Base-by-base conservation (phyloP, 495 filamentous ascomycete genomes). In the Pyrenula massariospora region DNA sequence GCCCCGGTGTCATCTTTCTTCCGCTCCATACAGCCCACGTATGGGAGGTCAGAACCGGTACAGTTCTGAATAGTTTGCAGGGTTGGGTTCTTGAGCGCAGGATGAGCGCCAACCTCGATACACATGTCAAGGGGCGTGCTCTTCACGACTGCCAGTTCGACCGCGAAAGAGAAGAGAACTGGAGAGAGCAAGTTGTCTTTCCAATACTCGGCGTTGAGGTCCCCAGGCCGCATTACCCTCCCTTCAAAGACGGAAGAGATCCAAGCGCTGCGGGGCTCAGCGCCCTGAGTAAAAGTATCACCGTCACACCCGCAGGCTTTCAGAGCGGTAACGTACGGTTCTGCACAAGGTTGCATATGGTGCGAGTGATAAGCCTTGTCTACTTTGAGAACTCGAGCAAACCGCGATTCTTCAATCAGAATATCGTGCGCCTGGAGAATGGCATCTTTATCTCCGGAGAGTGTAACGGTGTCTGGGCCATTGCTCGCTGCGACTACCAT, bases 401-500 rank as follows among this genome's bases (percentile, higher is more conserved):
- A 83, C 22, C 73, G 55, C 22, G 72, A 62, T 25, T 73, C 72
- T 36, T 67, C 66, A 36, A 73, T 63, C 56, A 79, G 70, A 2
- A 69, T 66, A 19, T 63, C 60, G 55, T 76, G 66, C 12, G 82
- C 64, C 56, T 80, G 70, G 20, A 72, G 65, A 24, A 83, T 66
- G 12, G 74, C 77, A 11, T 65, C 66, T 52, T 65, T 63, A 54
- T 80, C 78, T 12, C 81, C 81, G 2, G 81, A 86, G n/a, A 86
- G 64, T 0, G 83, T 86, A 12, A 84, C 63, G 54, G 77, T 84
- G 0, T 68, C 72, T 11, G 82, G 81, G 58, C 75, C 79, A 66
- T 87, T 87, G 63, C 78, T 71, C 58, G 75, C 80, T 23, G 77
- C 77, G n/a, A 77, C 63, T 2, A 55, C 54, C 10, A 66, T 55